Percentiles rank a stretch among this genome's conserved stretches.
Conservation (phyloP, 2,329 filamentous ascomycete genomes). For the Macrophomina phaseolina region DNA sequence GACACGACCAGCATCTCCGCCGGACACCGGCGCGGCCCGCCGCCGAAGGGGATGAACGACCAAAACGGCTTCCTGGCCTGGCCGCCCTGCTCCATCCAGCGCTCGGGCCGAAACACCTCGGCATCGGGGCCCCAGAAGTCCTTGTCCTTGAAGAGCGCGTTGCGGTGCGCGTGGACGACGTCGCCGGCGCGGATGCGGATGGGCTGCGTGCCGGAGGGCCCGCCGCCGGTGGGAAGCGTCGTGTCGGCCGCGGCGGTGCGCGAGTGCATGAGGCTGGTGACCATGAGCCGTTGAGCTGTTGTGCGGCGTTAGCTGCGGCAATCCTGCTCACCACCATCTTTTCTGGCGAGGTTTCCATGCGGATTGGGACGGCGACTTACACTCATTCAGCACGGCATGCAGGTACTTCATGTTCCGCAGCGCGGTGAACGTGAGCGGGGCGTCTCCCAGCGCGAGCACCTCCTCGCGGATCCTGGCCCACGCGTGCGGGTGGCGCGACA, state of each 20-base stretch:
- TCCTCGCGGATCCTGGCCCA: too few relatives aligned
- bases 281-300: too few relatives aligned
- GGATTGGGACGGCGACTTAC: too few relatives aligned
- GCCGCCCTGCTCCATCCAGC: constrained; percentile 38
- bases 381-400: too few relatives aligned
- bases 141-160: constrained; percentile 46
- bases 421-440: too few relatives aligned
- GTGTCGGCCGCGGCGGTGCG: constrained; percentile 31
- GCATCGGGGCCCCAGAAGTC: constrained; percentile 52
- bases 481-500: too few relatives aligned
- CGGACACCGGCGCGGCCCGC: constrained; percentile 25
- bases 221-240: constrained; percentile 39
- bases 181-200: constrained; percentile 39
- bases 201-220: constrained; percentile 35
- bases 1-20: constrained; percentile 1
- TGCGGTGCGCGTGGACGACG: constrained; percentile 36
- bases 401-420: too few relatives aligned
- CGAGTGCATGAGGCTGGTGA: too few relatives aligned
- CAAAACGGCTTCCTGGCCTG: constrained; percentile 32
- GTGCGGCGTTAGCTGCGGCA: too few relatives aligned
- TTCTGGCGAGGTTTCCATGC: too few relatives aligned
- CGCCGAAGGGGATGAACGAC: constrained; percentile 40
- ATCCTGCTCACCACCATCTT: too few relatives aligned
- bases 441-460: too few relatives aligned
- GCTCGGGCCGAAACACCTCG: constrained; percentile 52